These are phyloP conservation scores for Fusarium humuli DNA, from an alignment of 2,329 filamentous ascomycete species.

Conservation along the genomic window DNA sequence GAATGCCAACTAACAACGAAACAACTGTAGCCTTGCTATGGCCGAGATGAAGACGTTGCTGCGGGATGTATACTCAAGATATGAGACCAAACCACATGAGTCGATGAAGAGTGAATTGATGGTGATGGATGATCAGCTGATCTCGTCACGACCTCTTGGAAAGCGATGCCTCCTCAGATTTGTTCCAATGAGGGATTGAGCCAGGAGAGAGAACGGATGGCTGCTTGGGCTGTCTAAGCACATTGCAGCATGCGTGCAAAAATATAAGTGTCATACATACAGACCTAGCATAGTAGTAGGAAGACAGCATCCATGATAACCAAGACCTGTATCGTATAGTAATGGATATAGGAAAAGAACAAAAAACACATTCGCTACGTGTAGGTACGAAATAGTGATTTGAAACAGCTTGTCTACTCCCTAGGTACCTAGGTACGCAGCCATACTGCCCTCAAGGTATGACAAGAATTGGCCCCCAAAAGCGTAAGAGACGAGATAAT, in stretches of 20 bases:
- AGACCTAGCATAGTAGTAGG: not conserved
- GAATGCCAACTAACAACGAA: not conserved
- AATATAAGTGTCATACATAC: not conserved
- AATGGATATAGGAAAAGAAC: not conserved
- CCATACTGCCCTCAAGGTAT: no score
- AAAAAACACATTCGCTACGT: not conserved
- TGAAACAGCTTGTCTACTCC: not conserved
- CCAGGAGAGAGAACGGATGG: not conserved
- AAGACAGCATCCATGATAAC: not conserved
- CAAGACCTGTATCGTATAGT: not conserved
- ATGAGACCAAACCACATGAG: constrained; percentile 65
- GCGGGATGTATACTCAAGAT: constrained; percentile 70
- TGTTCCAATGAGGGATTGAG: constrained; percentile 47
- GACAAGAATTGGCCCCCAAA: no score
- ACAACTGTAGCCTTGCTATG: constrained; percentile 62
- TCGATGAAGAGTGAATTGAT: constrained; percentile 68
- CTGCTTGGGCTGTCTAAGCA: no score
- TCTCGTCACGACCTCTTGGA: constrained; percentile 71
- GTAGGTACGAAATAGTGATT: not conserved
- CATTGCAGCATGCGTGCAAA: not conserved
- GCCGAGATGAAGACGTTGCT: constrained; percentile 76
- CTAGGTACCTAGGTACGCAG: no score
- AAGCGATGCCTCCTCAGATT: constrained; percentile 69
- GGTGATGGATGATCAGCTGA: constrained; percentile 75
- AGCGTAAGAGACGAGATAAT: no score